These are phyloP conservation scores for Neodidymelliopsis sp. DNA, from an alignment of 2,329 filamentous ascomycete genomes.

Conservation along the genomic window DNA sequence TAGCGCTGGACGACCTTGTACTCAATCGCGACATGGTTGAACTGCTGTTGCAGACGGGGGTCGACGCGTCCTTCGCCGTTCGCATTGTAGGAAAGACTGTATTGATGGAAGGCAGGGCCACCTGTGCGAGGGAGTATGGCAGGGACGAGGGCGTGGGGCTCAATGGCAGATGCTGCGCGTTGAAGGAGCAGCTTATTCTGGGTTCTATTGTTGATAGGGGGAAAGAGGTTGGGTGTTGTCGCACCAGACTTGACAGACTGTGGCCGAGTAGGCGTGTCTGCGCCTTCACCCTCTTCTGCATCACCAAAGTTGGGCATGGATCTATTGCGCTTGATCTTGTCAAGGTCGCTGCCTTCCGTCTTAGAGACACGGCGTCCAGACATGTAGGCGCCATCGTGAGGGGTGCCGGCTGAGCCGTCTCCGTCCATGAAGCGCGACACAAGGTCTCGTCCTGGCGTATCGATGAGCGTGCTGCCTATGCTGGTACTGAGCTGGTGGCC, in stretches of 20 bases:
- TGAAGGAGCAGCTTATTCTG: slow-evolving; percentile 80
- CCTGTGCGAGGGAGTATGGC: slow-evolving; percentile 49
- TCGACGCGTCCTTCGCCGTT: slow-evolving; percentile 58
- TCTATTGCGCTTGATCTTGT: slow-evolving; percentile 47
- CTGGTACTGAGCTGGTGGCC: slow-evolving; percentile 48
- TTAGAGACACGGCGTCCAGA: slow-evolving; percentile 36
- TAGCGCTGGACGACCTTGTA: slow-evolving; percentile 77
- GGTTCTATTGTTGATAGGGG: slow-evolving; percentile 64
- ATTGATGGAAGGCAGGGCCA: slow-evolving; percentile 42
- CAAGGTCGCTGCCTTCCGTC: slow-evolving; percentile 29
- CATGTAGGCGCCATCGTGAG: slow-evolving; percentile 49
- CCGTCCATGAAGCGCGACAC: slow-evolving; percentile 57
- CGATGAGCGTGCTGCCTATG: slow-evolving; percentile 49
- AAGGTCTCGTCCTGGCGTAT: slow-evolving; percentile 51
- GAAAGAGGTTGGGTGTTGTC: slow-evolving; percentile 50
- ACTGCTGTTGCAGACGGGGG: slow-evolving; percentile 68
- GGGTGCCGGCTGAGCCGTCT: slow-evolving; percentile 51
- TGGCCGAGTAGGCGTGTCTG: slow-evolving; percentile 38
- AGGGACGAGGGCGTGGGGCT: slow-evolving; percentile 62
- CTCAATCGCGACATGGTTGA: slow-evolving; percentile 75
- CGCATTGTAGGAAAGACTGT: slow-evolving; percentile 46
- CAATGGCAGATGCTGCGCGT: slow-evolving; percentile 74
- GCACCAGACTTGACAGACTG: slow-evolving; percentile 46
- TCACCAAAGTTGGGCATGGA: slow-evolving; percentile 48
- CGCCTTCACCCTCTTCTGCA: slow-evolving; percentile 25